phyloP scores from a whole-genome alignment of 345 rosid species.

The Psidium friedrichsthalianum region DNA sequence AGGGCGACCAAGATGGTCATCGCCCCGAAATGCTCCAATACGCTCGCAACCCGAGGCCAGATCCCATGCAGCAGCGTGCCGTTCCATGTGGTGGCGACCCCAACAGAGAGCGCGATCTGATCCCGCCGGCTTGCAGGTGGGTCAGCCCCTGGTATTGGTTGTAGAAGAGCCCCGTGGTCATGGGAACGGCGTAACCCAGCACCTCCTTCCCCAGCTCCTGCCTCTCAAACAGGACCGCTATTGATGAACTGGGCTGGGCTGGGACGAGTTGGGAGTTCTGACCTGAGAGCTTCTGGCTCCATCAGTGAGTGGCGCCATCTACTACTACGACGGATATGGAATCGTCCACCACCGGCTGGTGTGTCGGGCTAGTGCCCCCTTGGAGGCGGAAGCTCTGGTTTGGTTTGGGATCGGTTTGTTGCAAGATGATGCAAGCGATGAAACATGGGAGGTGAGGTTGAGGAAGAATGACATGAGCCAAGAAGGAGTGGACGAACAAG shows the following conservation, averaged over 20 bases:
- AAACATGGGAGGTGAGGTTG: neutral
- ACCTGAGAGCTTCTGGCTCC: neutral
- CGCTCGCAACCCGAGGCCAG: neutral
- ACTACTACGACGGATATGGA: neutral
- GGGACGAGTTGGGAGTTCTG: neutral
- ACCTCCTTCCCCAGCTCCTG: neutral
- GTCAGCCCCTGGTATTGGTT: neutral
- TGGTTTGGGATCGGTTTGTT: neutral
- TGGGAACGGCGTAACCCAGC: neutral
- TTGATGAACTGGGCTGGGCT: neutral
- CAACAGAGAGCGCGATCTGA: neutral
- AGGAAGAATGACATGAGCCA: neutral
- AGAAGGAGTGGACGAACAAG: too few relatives aligned
- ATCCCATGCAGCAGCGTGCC: too few relatives aligned
- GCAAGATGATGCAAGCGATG: neutral
- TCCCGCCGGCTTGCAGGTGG: neutral
- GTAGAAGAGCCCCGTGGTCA: neutral
- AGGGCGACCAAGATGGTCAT: neutral
- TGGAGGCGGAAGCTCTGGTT: too few relatives aligned
- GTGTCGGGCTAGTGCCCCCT: too few relatives aligned
- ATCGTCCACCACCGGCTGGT: neutral
- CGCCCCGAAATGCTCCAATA: neutral
- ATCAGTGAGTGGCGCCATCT: too few relatives aligned
- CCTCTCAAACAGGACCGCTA: neutral
- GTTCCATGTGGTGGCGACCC: too few relatives aligned